These are phyloP conservation scores for Ceratobasidium sp. DNA, from an alignment of 1,284 basidiomycete genomes.

Conservation along the genomic window DNA sequence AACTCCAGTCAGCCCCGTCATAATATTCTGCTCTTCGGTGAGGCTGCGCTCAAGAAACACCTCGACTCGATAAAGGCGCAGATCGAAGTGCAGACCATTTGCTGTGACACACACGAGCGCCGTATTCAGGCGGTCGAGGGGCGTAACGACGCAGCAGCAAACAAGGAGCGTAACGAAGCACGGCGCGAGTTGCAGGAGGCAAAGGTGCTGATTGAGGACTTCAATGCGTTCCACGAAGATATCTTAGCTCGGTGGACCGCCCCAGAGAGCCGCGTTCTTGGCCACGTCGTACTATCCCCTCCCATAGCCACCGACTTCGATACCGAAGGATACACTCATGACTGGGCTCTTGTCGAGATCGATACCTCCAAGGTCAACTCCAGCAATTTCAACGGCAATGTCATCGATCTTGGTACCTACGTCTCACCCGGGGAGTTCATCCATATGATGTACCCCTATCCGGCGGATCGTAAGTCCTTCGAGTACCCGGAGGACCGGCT, in stretches of 20 bases:
- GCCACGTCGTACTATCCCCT: constrained; percentile 47
- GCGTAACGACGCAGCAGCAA: constrained; percentile 27
- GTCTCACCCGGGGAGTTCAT: constrained; percentile 41
- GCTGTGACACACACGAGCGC: constrained; percentile 10
- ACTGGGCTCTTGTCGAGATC: constrained; percentile 49
- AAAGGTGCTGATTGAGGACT: constrained; percentile 37
- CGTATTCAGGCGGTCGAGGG: constrained; percentile 29
- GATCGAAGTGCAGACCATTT: constrained; percentile 15
- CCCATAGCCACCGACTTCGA: constrained; percentile 40
- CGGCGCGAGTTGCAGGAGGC: constrained; percentile 35
- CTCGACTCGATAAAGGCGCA: constrained; percentile 33
- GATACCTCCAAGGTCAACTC: constrained; percentile 44
- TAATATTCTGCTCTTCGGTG: constrained; percentile 42
- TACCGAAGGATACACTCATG: constrained; percentile 43
- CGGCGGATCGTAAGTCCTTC: constrained; percentile 11
- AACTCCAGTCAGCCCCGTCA: constrained; percentile 20
- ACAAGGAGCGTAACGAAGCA: constrained; percentile 7
- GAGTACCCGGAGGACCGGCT: constrained; percentile 45
- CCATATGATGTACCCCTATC: constrained; percentile 25
- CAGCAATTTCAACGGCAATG: constrained; percentile 43
- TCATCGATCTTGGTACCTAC: constrained; percentile 46
- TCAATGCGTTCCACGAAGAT: constrained; percentile 40
- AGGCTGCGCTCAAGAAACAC: constrained; percentile 42
- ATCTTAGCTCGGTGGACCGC: constrained; percentile 38
- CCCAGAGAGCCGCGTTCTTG: constrained; percentile 35